These are phyloP conservation scores for Ascosphaera acerosa DNA, from an alignment of 2,329 filamentous ascomycete genomes.

Conservation along the genomic window DNA sequence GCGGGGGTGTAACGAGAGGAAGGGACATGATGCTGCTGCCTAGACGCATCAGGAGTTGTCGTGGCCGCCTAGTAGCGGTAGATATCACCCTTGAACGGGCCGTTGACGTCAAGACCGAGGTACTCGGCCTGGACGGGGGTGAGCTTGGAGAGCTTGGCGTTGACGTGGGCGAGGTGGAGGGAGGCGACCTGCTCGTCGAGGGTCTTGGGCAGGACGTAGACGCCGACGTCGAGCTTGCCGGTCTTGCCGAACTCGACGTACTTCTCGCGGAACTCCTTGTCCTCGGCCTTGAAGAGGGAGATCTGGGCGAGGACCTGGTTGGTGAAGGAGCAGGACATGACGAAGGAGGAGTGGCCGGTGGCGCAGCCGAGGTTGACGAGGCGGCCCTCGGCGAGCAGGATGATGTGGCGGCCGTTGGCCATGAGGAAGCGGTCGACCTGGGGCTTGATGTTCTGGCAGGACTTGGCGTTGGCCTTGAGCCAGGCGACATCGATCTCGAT, in stretches of 20 bases:
- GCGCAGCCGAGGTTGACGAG: slow-evolving; percentile 98
- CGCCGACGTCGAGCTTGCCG: slow-evolving; percentile 70
- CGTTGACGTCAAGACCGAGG: slow-evolving; percentile 60
- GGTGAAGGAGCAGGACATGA: slow-evolving; percentile 99
- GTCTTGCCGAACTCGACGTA: slow-evolving; percentile 88
- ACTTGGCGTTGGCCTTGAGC: slow-evolving; percentile 90
- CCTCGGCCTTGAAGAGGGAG: slow-evolving; percentile 82
- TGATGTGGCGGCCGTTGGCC: slow-evolving; percentile 84
- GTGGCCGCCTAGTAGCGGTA: slow-evolving; percentile 25
- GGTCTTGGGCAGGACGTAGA: slow-evolving; percentile 96
- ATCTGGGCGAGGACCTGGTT: slow-evolving; percentile 99
- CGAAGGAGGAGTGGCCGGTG: slow-evolving; percentile 96
- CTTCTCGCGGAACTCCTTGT: slow-evolving; percentile 71
- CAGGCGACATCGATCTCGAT: slow-evolving; percentile 99
- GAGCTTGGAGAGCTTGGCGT: slow-evolving; percentile 77
- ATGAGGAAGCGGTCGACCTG: slow-evolving; percentile 97
- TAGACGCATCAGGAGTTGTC: too few species aligned
- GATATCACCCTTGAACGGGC: slow-evolving; percentile 91
- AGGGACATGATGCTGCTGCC: too few species aligned
- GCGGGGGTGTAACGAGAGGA: too few species aligned
- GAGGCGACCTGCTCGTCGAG: slow-evolving; percentile 95
- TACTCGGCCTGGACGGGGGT: slow-evolving; percentile 78
- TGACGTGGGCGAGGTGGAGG: slow-evolving; percentile 80
- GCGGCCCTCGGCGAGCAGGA: slow-evolving; percentile 93
- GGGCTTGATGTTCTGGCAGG: slow-evolving; percentile 96